Percentiles rank a stretch among this genome's conserved stretches.
Evolutionary conservation across 2,329 filamentous ascomycete species (phyloP).

Genomic region (Metarhizium brunneum): DNA sequence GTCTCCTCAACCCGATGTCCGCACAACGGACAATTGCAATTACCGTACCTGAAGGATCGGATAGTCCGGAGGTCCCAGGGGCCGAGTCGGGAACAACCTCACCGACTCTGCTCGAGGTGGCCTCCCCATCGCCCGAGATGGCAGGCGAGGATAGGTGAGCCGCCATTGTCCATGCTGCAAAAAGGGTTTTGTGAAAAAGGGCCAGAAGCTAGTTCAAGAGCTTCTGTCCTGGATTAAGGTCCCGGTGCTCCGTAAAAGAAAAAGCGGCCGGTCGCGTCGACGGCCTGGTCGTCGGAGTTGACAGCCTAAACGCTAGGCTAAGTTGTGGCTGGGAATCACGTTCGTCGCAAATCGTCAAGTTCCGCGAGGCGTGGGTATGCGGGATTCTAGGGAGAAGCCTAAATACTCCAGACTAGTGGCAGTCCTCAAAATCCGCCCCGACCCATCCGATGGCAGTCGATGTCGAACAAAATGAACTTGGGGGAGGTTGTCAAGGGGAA

Average conservation of each 20-base stretch:
- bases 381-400: background rate
- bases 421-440: background rate
- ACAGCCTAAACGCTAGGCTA: background rate
- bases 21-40: background rate
- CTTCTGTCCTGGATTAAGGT: background rate
- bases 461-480: background rate
- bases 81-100: slow-evolving; percentile 15
- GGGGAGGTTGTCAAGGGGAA: background rate
- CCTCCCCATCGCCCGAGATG: slow-evolving; percentile 17
- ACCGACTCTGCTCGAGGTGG: slow-evolving; percentile 15
- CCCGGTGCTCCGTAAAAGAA: background rate
- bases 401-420: background rate
- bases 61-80: slow-evolving; percentile 15
- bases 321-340: background rate
- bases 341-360: background rate
- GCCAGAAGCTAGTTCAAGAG: background rate
- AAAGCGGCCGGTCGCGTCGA: background rate
- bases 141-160: slow-evolving; percentile 18
- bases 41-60: slow-evolving; percentile 22
- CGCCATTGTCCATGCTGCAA: slow-evolving; percentile 28
- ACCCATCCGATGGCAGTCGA: background rate
- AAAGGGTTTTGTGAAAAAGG: background rate
- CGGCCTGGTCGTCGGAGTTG: background rate
- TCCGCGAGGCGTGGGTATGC: background rate
- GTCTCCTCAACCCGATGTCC: background rate